Conservation (phyloP, 352 stramenopile genomes). For the Blastocystis sp. region DNA sequence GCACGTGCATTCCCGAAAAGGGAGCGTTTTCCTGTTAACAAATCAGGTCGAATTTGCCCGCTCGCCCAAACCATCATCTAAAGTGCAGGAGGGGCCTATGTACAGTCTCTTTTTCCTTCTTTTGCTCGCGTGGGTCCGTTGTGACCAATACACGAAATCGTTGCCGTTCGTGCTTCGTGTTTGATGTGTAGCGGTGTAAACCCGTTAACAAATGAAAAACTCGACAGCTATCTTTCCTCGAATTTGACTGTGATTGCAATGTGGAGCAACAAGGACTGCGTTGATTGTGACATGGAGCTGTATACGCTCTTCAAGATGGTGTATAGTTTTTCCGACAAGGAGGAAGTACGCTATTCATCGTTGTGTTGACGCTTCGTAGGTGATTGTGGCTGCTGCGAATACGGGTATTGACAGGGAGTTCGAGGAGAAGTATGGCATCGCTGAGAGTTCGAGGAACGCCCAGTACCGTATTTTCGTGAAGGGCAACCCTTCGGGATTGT, state of each 20-base stretch:
- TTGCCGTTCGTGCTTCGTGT: background rate
- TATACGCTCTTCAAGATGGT: conserved; percentile 54
- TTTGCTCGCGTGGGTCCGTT: background rate
- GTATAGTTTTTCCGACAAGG: conserved; percentile 18
- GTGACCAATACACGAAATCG: conserved; percentile 3
- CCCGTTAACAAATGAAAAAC: conserved; percentile 6
- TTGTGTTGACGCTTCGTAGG: background rate
- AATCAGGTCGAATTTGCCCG: background rate
- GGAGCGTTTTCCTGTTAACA: background rate
- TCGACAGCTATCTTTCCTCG: conserved; percentile 10
- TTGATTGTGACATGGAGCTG: conserved; percentile 58
- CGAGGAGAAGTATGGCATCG: conserved; percentile 32
- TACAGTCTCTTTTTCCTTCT: background rate
- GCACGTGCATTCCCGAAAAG: conserved; percentile 10
- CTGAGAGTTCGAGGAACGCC: background rate
- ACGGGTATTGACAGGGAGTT: conserved; percentile 8
- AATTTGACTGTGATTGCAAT: conserved; percentile 61
- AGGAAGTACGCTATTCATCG: conserved; percentile 11
- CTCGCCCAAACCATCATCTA: background rate
- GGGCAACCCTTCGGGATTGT: background rate
- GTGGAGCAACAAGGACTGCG: conserved; percentile 37
- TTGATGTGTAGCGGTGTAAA: conserved; percentile 55
- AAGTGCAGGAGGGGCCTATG: no score
- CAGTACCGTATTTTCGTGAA: conserved; percentile 49
- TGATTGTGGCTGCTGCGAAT: conserved; percentile 57